These are phyloP conservation scores for Quercus engelmannii DNA, from an alignment of 306 rosid genomes.

Conservation along the genomic window DNA sequence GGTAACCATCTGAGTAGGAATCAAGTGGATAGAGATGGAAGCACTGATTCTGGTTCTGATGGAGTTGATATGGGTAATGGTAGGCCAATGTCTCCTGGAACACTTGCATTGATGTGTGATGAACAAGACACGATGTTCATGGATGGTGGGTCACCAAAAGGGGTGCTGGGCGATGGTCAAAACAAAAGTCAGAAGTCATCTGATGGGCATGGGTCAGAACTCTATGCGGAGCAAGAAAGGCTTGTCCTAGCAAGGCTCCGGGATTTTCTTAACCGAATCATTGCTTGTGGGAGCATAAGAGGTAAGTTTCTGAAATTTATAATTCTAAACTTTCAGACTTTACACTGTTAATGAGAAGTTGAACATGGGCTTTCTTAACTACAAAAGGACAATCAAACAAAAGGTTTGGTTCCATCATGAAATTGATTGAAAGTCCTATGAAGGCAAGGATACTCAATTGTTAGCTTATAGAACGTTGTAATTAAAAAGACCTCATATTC, in stretches of 20 bases:
- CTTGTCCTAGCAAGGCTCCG: slow-evolving; percentile 55
- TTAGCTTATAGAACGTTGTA: slow-evolving; percentile 1
- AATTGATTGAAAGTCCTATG: slow-evolving; percentile 3
- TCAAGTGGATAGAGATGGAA: slow-evolving; percentile 29
- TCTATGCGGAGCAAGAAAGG: slow-evolving; percentile 58
- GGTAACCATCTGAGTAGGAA: slow-evolving; percentile 27
- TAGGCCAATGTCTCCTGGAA: slow-evolving; percentile 65
- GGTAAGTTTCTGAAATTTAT: slow-evolving; percentile 36
- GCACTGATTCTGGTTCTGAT: slow-evolving; percentile 29
- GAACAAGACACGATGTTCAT: slow-evolving; percentile 51
- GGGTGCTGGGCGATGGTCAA: slow-evolving; percentile 20
- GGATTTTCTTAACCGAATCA: slow-evolving; percentile 54
- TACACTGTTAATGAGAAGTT: slow-evolving; percentile 3
- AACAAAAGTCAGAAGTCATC: slow-evolving; percentile 35
- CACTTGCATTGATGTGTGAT: slow-evolving; percentile 76
- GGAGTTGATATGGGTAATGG: slow-evolving; percentile 32
- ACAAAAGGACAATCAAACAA: background rate
- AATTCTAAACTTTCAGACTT: slow-evolving; percentile 1
- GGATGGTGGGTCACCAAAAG: slow-evolving; percentile 35
- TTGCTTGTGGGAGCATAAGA: slow-evolving; percentile 55
- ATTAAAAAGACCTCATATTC: background rate
- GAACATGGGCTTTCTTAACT: slow-evolving; percentile 8
- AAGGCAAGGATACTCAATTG: background rate
- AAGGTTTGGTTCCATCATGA: background rate
- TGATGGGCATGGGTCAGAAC: slow-evolving; percentile 37